Conservation (phyloP, 164 flowering plant species). For the Saururus chinensis region DNA sequence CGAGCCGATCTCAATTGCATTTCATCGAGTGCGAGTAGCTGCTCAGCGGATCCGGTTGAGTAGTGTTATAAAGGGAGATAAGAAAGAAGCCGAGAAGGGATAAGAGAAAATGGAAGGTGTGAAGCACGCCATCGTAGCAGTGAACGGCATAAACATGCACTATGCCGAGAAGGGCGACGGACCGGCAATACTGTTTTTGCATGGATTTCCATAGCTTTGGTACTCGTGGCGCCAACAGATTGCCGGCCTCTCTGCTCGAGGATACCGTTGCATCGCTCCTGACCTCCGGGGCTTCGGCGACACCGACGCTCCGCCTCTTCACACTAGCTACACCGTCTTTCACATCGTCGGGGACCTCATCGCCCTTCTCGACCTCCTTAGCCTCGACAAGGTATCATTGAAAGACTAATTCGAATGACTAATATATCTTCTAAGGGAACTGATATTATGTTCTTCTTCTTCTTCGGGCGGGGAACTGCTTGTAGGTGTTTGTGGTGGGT, state of each 20-base stretch:
- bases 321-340: constrained; percentile 29
- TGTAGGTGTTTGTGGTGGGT: constrained; percentile 3
- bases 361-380: constrained; percentile 48
- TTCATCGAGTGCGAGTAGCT: no score
- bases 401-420: background rate
- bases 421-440: background rate
- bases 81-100: background rate
- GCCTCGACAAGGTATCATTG: constrained; percentile 13
- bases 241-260: constrained; percentile 17
- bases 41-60: no score
- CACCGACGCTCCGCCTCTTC: constrained; percentile 37
- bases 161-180: constrained; percentile 31
- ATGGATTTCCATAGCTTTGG: constrained; percentile 41
- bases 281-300: constrained; percentile 43
- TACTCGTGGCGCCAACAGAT: constrained; percentile 42
- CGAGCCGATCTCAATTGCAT: no score
- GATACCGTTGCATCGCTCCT: no score
- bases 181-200: constrained; percentile 24
- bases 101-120: constrained; percentile 4
- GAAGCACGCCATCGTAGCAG: constrained; percentile 11
- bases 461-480: background rate
- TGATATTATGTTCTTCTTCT: background rate
- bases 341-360: constrained; percentile 62
- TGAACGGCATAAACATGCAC: constrained; percentile 41
- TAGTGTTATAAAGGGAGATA: no score